Evolutionary conservation across 108 stramenopile genomes (phyloP).

Genomic region (Nannochloropsis granulata): DNA sequence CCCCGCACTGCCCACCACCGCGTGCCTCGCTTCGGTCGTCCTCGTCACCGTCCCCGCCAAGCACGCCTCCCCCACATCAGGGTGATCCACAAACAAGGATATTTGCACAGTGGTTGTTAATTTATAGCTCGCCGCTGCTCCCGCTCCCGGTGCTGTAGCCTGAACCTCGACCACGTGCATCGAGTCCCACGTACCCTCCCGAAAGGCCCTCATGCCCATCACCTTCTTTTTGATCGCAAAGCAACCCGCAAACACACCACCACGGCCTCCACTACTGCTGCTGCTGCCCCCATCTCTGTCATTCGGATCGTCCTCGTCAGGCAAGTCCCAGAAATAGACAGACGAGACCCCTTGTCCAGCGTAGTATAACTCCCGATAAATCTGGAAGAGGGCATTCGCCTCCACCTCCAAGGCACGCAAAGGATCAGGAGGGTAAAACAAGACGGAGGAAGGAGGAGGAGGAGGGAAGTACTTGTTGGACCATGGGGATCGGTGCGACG

Average conservation of each 20-base stretch:
- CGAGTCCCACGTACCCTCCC: slow-evolving; percentile 60
- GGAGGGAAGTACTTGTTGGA: slow-evolving; percentile 45
- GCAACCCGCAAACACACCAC: slow-evolving; percentile 49
- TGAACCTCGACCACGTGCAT: slow-evolving; percentile 67
- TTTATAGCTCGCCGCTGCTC: slow-evolving; percentile 43
- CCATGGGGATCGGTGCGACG: slow-evolving; percentile 45
- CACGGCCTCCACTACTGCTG: slow-evolving; percentile 15
- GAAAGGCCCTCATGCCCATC: slow-evolving; percentile 20
- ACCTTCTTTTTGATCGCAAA: slow-evolving; percentile 72
- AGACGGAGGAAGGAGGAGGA: not conserved
- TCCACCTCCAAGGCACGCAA: slow-evolving; percentile 16
- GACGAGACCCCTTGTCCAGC: slow-evolving; percentile 49
- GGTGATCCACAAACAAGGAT: not conserved
- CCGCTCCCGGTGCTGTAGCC: slow-evolving; percentile 10
- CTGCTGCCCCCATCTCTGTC: not conserved
- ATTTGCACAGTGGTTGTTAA: slow-evolving; percentile 62
- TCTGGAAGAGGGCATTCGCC: slow-evolving; percentile 78
- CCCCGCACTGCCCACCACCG: not conserved
- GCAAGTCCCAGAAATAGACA: slow-evolving; percentile 66
- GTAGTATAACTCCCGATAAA: slow-evolving; percentile 79
- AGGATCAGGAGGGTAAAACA: not conserved
- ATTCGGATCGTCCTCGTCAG: slow-evolving; percentile 13
- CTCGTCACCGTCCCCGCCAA: slow-evolving; percentile 7
- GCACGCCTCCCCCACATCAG: not conserved
- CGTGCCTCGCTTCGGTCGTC: not conserved